Percentiles rank a stretch among this genome's conserved stretches.
phyloP scores from a whole-genome alignment of 2,329 filamentous ascomycete species.

The Ophiostoma sp. region DNA sequence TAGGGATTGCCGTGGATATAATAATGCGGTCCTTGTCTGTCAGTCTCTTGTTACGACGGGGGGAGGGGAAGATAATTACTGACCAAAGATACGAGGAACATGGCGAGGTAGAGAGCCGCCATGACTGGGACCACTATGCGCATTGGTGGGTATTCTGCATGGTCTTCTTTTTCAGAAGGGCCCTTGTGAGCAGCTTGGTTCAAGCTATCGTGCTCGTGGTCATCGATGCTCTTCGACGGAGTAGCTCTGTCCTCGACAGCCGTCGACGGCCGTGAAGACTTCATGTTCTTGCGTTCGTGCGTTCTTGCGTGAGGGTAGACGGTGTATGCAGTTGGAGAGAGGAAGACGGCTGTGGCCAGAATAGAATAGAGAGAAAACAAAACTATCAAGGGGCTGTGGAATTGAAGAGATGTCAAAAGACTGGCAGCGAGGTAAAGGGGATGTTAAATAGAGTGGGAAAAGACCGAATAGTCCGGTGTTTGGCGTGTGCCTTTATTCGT shows the following conservation, averaged over 20 bases:
- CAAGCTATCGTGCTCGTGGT: neutral
- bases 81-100: neutral
- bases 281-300: neutral
- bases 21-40: slow-evolving; percentile 33
- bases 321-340: too few species aligned
- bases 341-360: too few species aligned
- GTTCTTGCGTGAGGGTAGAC: too few species aligned
- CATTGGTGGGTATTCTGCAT: neutral
- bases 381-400: neutral
- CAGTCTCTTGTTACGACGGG: neutral
- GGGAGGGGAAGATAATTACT: neutral
- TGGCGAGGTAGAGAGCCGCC: neutral
- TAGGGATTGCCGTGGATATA: slow-evolving; percentile 32
- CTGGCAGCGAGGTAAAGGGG: neutral
- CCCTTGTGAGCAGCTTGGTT: neutral
- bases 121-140: neutral
- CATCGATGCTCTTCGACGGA: neutral
- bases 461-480: neutral
- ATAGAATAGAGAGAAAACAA: neutral
- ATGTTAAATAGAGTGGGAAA: neutral
- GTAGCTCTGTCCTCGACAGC: too few species aligned
- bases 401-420: neutral
- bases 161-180: neutral
- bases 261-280: neutral
- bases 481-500: neutral